These are phyloP conservation scores for Ceratobasidium sp. DNA, from an alignment of 1,284 basidiomycete genomes.

Conservation along the genomic window DNA sequence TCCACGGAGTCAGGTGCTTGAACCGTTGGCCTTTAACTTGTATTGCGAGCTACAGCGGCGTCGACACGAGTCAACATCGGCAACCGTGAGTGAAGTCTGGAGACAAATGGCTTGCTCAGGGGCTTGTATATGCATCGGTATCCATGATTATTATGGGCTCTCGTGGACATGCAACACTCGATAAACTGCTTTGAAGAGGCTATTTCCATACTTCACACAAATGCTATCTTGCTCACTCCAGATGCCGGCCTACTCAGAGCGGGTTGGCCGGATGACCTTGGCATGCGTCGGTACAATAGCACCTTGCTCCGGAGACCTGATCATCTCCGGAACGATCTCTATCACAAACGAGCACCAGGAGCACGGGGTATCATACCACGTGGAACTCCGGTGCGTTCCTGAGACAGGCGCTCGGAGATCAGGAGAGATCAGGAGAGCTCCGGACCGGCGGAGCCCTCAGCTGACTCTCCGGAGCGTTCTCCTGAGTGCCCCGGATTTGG, in stretches of 20 bases:
- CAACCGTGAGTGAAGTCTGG: not conserved
- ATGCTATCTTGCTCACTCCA: not conserved
- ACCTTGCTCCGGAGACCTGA: no score
- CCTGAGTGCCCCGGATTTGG: no score
- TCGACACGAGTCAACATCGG: not conserved
- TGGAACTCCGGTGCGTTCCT: no score
- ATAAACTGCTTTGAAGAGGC: slow-evolving; percentile 20
- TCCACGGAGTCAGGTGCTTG: not conserved
- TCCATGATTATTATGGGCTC: not conserved
- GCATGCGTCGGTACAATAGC: not conserved
- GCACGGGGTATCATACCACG: no score
- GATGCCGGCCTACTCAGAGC: not conserved
- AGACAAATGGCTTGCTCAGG: not conserved
- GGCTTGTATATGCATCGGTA: not conserved
- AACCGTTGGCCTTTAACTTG: not conserved
- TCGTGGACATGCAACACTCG: slow-evolving; percentile 6
- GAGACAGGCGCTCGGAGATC: no score
- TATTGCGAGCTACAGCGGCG: not conserved
- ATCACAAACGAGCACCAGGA: no score
- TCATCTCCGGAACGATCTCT: no score
- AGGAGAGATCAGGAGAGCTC: no score
- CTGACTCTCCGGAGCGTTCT: not conserved
- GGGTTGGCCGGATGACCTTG: slow-evolving; percentile 3
- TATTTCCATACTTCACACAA: not conserved
- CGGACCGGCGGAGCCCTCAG: no score